Base-by-base conservation (phyloP, 2,329 filamentous ascomycete genomes). In the Emmonsiellopsis sp. region DNA sequence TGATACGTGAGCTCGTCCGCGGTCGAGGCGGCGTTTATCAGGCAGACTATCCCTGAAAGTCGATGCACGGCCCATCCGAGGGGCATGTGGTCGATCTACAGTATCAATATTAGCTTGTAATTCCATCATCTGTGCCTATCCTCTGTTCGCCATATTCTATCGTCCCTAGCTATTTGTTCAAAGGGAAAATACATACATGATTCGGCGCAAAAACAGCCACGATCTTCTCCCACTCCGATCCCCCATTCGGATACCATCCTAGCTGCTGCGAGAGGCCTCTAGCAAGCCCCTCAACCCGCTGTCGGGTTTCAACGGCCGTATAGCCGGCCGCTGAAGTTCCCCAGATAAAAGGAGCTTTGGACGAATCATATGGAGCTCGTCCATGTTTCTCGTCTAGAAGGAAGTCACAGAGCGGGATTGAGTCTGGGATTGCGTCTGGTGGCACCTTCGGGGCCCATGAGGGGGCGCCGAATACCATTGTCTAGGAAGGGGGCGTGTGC, bases 151-250 rank as follows among this genome's bases (percentile, higher is more conserved):
- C n/a, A n/a, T n/a, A n/a, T 42, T 10, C 13, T 3, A 16, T 30
- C 26, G 8, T 42, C 26, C 7, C 16, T n/a, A 42, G n/a, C 26
- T 8, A 6, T 7, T 8, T 45, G 47, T 31, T 48, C 20, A 44
- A 20, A 32, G 26, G 7, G 6, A 32, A 31, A 20, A 15, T 49
- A 8, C 78, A 58, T 66, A 85, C 83, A 32, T 83, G 85, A 65
- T 89, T 89, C 55, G 86, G 68, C 3, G 82, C 81, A 69, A 84
- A 88, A n/a, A 87, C 71, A 5, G 74, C 81, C 50, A 86, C 74
- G 40, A 87, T 83, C 64, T 86, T 85, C 61, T 89, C 85, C 83
- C 83, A 89, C 62, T 86, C 83, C 0, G 79, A 79, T 31, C 82
- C 84, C 53, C 79, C 66, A 58, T 84, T 80, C 13, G 82, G 79